These are phyloP conservation scores for Claviceps maximensis DNA, from an alignment of 2,329 filamentous ascomycete species.

Conservation along the genomic window DNA sequence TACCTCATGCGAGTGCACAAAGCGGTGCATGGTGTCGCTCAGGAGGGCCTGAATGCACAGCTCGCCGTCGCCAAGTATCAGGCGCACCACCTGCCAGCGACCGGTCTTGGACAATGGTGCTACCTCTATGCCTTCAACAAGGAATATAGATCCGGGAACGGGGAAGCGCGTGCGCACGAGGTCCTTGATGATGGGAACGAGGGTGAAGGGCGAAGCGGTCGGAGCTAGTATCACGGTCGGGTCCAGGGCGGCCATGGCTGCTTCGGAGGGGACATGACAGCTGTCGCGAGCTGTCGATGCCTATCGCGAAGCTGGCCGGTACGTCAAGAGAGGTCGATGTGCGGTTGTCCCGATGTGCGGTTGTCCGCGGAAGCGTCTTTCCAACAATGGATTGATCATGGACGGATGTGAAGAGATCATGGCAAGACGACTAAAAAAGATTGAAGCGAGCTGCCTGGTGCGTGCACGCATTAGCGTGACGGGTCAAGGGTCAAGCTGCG, in stretches of 20 bases:
- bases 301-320: too few species aligned
- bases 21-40: conserved; percentile 30
- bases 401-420: neutral
- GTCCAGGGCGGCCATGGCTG: conserved; percentile 7
- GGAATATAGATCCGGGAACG: conserved; percentile 32
- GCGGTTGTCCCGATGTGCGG: neutral
- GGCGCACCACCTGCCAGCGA: conserved; percentile 30
- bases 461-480: neutral
- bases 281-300: neutral
- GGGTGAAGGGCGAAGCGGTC: conserved; percentile 13
- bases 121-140: conserved; percentile 33
- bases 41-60: conserved; percentile 42
- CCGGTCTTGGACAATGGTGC: conserved; percentile 21
- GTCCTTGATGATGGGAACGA: conserved; percentile 31
- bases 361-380: neutral
- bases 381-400: neutral
- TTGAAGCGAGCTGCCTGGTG: neutral
- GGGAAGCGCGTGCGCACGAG: conserved; percentile 36
- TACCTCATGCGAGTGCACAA: conserved; percentile 33
- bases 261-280: neutral
- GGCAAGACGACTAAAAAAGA: neutral
- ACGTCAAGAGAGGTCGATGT: neutral
- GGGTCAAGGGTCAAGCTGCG: too few species aligned
- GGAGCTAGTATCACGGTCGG: conserved; percentile 14
- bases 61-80: conserved; percentile 39